Evolutionary conservation across 169 alveolate species (phyloP).

Genomic region (Cryptosporidium viatorum): DNA sequence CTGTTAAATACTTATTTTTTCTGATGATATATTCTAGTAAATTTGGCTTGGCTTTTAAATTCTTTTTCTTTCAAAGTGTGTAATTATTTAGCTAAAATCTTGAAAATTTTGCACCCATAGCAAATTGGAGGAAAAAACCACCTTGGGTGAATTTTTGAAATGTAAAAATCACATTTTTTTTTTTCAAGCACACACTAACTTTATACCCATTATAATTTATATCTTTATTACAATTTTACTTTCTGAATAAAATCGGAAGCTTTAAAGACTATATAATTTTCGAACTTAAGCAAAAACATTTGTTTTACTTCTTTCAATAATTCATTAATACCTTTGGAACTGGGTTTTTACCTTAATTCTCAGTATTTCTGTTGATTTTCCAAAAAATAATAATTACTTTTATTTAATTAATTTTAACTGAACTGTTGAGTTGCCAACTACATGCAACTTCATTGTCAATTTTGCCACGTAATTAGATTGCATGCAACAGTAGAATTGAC

Average conservation of each 20-base stretch:
- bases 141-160: conserved; percentile 5
- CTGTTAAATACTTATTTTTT: neutral
- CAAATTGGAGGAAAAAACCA: neutral
- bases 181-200: neutral
- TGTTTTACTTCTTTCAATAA: neutral
- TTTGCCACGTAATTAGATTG: neutral
- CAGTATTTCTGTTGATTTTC: too few relatives aligned
- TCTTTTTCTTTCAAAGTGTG: neutral
- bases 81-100: neutral
- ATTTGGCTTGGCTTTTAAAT: neutral
- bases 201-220: neutral
- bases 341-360: neutral
- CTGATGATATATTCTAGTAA: neutral
- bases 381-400: too few relatives aligned
- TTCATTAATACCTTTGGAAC: neutral
- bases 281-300: neutral
- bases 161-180: conserved; percentile 2
- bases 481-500: neutral
- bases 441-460: neutral
- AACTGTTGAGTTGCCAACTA: too few relatives aligned
- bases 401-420: too few relatives aligned
- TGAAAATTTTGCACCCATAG: conserved; percentile 11
- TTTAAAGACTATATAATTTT: too few relatives aligned
- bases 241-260: neutral
- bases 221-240: too few relatives aligned